These are phyloP conservation scores for Euphorbia peplus DNA, from an alignment of 345 rosid genomes.

Conservation along the genomic window DNA sequence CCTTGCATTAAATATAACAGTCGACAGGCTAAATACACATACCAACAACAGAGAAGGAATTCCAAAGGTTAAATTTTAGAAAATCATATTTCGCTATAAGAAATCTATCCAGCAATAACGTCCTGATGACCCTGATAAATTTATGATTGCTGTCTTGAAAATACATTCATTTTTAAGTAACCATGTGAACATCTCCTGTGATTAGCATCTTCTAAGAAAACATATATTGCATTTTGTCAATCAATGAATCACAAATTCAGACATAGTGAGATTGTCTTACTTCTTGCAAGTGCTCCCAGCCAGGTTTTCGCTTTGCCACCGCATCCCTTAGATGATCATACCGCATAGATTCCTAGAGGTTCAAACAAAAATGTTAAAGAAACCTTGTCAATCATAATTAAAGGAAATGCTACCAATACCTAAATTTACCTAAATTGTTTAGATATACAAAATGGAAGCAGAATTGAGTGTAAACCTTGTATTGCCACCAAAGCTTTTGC, in stretches of 20 bases:
- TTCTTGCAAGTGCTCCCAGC: conserved; percentile 93
- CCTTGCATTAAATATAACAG: neutral
- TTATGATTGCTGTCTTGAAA: neutral
- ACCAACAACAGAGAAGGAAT: neutral
- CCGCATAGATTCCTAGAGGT: conserved; percentile 71
- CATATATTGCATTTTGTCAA: neutral
- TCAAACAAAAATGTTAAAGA: conserved; percentile 14
- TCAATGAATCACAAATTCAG: neutral
- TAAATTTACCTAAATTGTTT: no score
- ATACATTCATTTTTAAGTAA: neutral
- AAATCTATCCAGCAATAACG: neutral
- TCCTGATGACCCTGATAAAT: neutral
- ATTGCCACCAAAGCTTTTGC: conserved; percentile 90
- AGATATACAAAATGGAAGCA: neutral
- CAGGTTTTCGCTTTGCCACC: conserved; percentile 79
- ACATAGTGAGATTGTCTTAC: conserved; percentile 38
- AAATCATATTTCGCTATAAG: no score
- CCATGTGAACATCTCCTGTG: neutral
- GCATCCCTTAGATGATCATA: conserved; percentile 83
- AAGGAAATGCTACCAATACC: neutral
- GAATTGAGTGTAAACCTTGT: conserved; percentile 48
- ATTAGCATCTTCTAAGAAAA: neutral
- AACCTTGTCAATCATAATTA: neutral
- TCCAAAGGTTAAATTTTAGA: no score
- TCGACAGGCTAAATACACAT: neutral